These are phyloP conservation scores for Komagataella phaffii DNA, from an alignment of 805 yeast species.

Conservation along the genomic window DNA sequence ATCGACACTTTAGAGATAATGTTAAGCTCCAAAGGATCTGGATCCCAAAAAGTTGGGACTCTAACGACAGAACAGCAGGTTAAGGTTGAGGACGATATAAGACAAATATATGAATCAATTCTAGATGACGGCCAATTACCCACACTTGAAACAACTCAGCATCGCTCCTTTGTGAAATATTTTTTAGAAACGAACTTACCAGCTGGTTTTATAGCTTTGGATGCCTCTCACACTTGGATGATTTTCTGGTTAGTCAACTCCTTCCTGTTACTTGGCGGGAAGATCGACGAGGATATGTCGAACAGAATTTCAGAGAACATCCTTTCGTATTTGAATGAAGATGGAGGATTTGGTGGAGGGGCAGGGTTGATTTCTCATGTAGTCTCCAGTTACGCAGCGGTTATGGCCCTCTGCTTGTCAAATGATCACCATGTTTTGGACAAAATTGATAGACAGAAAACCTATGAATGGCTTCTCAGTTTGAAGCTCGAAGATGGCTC, in stretches of 20 bases:
- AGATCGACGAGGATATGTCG: constrained; percentile 6
- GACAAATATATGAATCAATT: constrained; percentile 16
- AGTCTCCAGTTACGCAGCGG: constrained; percentile 74
- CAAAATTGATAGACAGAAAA: constrained; percentile 26
- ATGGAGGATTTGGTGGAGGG: constrained; percentile 84
- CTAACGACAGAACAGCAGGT: constrained; percentile 24
- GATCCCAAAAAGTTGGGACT: constrained; percentile 13
- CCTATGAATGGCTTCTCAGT: constrained; percentile 51
- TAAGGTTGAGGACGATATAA: constrained; percentile 21
- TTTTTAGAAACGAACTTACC: constrained; percentile 35
- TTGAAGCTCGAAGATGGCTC: constrained; percentile 65
- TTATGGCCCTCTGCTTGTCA: constrained; percentile 44
- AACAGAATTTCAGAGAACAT: constrained; percentile 17
- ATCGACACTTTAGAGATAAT: constrained; percentile 13
- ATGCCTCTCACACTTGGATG: constrained; percentile 91
- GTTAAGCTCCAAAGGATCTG: constrained; percentile 7
- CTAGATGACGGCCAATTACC: constrained; percentile 17
- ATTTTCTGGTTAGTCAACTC: constrained; percentile 72
- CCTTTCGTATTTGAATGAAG: constrained; percentile 13
- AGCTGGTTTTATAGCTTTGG: constrained; percentile 37
- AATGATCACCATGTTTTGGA: constrained; percentile 27
- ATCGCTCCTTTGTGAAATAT: constrained; percentile 27
- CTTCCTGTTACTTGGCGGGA: constrained; percentile 25
- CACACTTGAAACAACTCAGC: constrained; percentile 17
- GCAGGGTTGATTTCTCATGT: constrained; percentile 67